Evolutionary conservation across 2,329 filamentous ascomycete species (phyloP), one percentile per base, ranked within the genome.

Genomic region (Ascochyta clinopodiicola): DNA sequence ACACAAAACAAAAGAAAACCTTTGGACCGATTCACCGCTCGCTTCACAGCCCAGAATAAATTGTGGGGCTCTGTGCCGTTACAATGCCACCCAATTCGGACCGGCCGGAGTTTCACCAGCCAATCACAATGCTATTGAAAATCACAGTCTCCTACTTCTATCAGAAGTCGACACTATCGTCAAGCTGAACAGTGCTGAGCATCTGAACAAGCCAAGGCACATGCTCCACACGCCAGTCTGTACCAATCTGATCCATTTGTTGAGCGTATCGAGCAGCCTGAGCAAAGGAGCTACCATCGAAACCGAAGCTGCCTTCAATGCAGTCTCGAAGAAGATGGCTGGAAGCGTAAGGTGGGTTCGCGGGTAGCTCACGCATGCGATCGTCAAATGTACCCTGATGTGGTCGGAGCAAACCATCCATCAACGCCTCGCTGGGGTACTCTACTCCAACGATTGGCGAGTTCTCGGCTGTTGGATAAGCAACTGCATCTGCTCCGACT

Each of bases 271-370:
- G 45, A 17, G 46, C 52, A 36, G 59, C 61, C 4, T 51, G 42
- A 31, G 59, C 61, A 19, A 62, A 24, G n/a, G 51, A 46, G 13
- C 51, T 53, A 2, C 38, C 21, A 29, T 64, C 53, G 4, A 54
- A 44, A 0, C 21, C 31, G 15, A 56, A 38, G 13, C 38, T 38
- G 7, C 45, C 61, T 37, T 62, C 55, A 1, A 40, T 22, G 15
- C 59, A 62, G 15, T 61, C 44, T 17, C 54, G 42, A n/a, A 63
- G 39, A 6, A 55, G 53, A 12, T 51, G 15, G 4, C 6, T 21
- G 9, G 40, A 38, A 29, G 47, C 22, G 22, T 59, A 53, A 9
- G 3, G 19, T 19, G 6, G 17, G 17, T 29, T 36, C 4, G n/a
- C 17, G 10, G 43, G 29, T 13, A 9, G 19, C 3, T 35, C 37